These are phyloP conservation scores for Sinapis alba DNA, from an alignment of 441 rosid genomes.

Conservation along the genomic window DNA sequence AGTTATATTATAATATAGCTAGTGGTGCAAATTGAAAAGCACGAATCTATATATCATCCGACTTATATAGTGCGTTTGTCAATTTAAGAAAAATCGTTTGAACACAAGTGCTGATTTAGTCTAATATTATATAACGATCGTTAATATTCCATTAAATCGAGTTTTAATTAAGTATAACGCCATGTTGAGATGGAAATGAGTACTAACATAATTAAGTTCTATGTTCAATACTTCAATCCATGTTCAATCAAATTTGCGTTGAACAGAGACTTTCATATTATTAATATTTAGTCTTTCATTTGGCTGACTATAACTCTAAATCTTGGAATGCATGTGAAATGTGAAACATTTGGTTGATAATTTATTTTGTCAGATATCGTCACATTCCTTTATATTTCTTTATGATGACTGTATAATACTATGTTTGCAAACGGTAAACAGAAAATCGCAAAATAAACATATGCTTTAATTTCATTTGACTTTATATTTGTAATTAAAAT, in stretches of 20 bases:
- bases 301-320: not conserved
- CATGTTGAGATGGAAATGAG: not conserved
- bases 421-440: not conserved
- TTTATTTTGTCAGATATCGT: not conserved
- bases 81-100: not conserved
- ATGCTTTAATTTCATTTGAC: not conserved
- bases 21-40: not conserved
- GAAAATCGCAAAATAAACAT: not conserved
- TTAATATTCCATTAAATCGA: not conserved
- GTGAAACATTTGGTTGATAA: not conserved
- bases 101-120: not conserved
- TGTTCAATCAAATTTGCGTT: not conserved
- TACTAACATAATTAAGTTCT: not conserved
- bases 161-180: not conserved
- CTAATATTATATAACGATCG: not conserved
- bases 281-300: not conserved
- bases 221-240: not conserved
- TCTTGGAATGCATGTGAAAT: not conserved
- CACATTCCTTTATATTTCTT: not conserved
- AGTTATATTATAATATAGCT: not conserved
- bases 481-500: not conserved
- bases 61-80: conserved; percentile 10
- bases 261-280: not conserved
- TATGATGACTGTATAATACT: not conserved
- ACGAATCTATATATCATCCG: not conserved